Evolutionary conservation across 2,329 filamentous ascomycete genomes (phyloP), one percentile per base, ranked within the genome.

Genomic region (Lecanosticta acicola): DNA sequence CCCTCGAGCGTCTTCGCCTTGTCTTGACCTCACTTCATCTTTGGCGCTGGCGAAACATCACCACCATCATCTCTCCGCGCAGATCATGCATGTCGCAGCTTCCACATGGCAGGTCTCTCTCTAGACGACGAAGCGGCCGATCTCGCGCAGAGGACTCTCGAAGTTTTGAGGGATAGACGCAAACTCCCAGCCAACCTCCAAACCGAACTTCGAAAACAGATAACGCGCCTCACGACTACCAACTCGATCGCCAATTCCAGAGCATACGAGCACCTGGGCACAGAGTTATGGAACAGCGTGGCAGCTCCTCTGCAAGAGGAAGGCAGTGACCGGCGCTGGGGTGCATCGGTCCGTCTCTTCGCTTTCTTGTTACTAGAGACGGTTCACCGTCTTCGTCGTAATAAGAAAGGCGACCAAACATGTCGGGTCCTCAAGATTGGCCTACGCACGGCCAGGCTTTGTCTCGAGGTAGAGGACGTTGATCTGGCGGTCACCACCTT

Each of bases 321-420:
- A n/a, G 48, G 56, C 11, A 41, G 32, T 16, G 41, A 51, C 38
- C 10, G 35, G 21, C 43, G 47, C 16, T 19, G 38, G 3, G n/a
- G 33, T 5, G 17, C 24, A 2, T 13, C 20, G 16, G 21, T n/a
- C 21, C 73, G 75, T 32, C 67, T 71, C 3, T 75, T 90, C 55
- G 77, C 85, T 0, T 88, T 87, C 58, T 67, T 83, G 11, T 65
- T 91, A 45, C 69, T 94, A 11, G 79, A 84, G 35, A 69, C 77
- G 35, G 78, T 77, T 46, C 41, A 45, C n/a, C 54, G 56, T 7
- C 33, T 49, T 14, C 52, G 52, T 17, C 58, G 54, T n/a, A 40
- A 49, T 13, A 49, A 46, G 49, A 52, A 50, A 49, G 60, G 35
- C 56, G 57, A 37, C 56, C 59, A 66, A 48, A 60, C 56, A 13